Evolutionary conservation across 1,284 basidiomycete species (phyloP), one percentile per base, ranked within the genome.

Genomic region (Malassezia caprae): DNA sequence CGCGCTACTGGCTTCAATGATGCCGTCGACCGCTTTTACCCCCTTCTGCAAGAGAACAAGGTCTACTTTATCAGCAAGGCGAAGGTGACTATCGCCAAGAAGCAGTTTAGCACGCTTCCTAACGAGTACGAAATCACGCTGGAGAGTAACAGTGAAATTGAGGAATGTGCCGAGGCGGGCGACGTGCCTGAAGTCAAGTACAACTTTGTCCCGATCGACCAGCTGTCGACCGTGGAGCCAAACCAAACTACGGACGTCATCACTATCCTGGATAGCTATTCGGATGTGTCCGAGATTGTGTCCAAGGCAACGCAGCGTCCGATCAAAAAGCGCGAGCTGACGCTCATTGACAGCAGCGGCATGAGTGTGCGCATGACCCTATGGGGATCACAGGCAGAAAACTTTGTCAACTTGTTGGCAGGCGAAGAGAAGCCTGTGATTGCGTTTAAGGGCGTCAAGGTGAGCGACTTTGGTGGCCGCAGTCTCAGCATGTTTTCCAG

Each of bases 351-450:
- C 74, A 82, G 82, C 60, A 86, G 88, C 8, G 81, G 81, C 28
- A 89, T 80, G 73, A 83, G 84, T 30, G 84, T 93, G 32, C 82
- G 88, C 27, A 76, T 96, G 62, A 98, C 94, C 2, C 78, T 98
- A 6, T 99, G 94, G 93, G 94, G 93, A 27, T 90, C 88, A 75
- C 86, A 88, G 73, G 94, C 93, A 1, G 90, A 96, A 72, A 81
- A 81, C 43, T 98, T 85, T 59, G 61, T 64, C 30, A 61, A 61
- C 45, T 63, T 64, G 15, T 56, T 62, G 6, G 68, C 62, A 47
- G 60, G 62, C 24, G 69, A 69, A 37, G 61, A 67, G 23, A 70
- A 68, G 59, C 71, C 71, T 2, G 66, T 74, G 40, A 56, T 74
- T 23, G 93, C 91, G 2, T 90, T 94, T 81, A 96, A 94, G 78